Conservation (phyloP, 768 basidiomycete genomes). For the Leccinum subgranulosum region DNA sequence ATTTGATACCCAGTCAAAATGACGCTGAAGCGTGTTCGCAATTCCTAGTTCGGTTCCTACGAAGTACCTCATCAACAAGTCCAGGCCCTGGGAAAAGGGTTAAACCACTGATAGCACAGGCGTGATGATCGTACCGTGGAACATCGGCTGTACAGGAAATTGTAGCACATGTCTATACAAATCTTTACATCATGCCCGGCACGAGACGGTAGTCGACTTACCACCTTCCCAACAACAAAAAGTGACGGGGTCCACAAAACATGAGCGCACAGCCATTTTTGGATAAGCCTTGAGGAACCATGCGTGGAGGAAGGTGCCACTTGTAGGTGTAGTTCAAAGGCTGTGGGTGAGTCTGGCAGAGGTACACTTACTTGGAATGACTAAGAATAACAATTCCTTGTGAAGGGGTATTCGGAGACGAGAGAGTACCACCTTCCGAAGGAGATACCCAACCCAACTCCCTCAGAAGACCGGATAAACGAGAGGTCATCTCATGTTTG, state of each 20-base stretch:
- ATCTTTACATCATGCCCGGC: neutral
- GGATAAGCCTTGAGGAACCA: slow-evolving; percentile 86
- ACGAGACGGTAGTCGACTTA: slow-evolving; percentile 31
- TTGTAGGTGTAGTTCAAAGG: slow-evolving; percentile 24
- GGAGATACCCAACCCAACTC: slow-evolving; percentile 62
- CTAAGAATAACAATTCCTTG: slow-evolving; percentile 75
- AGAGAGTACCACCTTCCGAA: slow-evolving; percentile 12
- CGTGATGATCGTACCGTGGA: slow-evolving; percentile 44
- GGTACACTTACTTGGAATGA: slow-evolving; percentile 76
- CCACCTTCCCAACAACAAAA: slow-evolving; percentile 96
- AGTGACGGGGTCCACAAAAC: slow-evolving; percentile 88
- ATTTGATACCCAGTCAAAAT: slow-evolving; percentile 86
- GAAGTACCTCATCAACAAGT: slow-evolving; percentile 84
- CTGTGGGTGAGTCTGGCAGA: neutral
- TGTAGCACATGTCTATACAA: slow-evolving; percentile 77
- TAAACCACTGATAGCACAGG: neutral
- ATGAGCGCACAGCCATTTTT: slow-evolving; percentile 65
- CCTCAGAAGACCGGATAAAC: slow-evolving; percentile 54
- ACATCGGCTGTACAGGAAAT: slow-evolving; percentile 78
- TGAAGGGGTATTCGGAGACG: slow-evolving; percentile 1
- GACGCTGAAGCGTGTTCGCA: slow-evolving; percentile 77
- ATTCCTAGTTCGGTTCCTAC: slow-evolving; percentile 86
- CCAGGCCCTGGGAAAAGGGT: slow-evolving; percentile 52
- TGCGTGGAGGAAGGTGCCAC: slow-evolving; percentile 80
- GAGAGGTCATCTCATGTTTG: slow-evolving; percentile 55